Evolutionary conservation across 2,329 filamentous ascomycete genomes (phyloP).

Genomic region (Colletotrichum incanum): DNA sequence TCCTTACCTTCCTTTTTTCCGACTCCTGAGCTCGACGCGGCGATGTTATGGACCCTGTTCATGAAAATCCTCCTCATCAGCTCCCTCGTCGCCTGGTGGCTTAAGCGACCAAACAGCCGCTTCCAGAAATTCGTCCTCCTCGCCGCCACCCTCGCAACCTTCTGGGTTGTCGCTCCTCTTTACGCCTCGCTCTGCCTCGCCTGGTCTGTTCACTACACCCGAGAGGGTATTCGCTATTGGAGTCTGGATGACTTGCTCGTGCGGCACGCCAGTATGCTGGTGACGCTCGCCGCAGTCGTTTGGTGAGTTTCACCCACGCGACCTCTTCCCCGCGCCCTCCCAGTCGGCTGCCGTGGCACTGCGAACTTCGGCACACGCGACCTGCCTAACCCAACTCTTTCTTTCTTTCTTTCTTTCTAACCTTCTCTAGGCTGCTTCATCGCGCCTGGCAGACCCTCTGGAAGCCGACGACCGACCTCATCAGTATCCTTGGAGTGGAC

Average conservation of each 20-base stretch:
- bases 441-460: conserved; percentile 90
- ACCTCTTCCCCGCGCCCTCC: conserved; percentile 18
- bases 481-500: conserved; percentile 92
- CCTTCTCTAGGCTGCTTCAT: conserved; percentile 78
- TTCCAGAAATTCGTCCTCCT: conserved; percentile 41
- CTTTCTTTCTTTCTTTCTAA: neutral
- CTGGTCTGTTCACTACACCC: conserved; percentile 43
- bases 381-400: neutral
- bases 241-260: conserved; percentile 64
- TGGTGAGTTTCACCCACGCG: conserved; percentile 61
- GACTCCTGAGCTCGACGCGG: conserved; percentile 40
- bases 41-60: conserved; percentile 45
- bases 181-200: conserved; percentile 38
- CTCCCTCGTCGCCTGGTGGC: conserved; percentile 45
- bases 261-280: conserved; percentile 69
- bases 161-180: conserved; percentile 42
- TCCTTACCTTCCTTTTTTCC: conserved; percentile 17
- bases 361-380: conserved; percentile 8
- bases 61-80: conserved; percentile 44
- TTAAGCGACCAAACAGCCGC: conserved; percentile 40
- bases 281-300: conserved; percentile 67
- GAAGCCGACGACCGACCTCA: conserved; percentile 92
- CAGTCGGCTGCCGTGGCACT: conserved; percentile 23
- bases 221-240: conserved; percentile 47
- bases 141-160: conserved; percentile 39